phyloP scores from a whole-genome alignment of 495 filamentous ascomycete genomes.

The Lepraria neglecta region DNA sequence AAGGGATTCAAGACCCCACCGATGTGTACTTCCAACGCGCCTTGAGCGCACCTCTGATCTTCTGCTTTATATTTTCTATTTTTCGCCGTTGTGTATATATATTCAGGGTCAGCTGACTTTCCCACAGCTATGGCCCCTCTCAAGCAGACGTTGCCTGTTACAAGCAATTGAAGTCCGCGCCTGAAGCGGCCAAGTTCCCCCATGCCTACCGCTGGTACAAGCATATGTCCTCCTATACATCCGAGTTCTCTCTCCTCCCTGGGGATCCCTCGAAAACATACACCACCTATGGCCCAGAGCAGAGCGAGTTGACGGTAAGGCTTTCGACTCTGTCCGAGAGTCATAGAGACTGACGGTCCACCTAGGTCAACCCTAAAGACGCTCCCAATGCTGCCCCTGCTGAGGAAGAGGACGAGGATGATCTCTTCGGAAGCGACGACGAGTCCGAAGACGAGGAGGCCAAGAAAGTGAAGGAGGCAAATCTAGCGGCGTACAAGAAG shows the following conservation, averaged over 20 bases:
- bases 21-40: constrained; percentile 77
- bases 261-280: constrained; percentile 84
- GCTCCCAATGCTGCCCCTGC: constrained; percentile 60
- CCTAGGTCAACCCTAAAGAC: constrained; percentile 65
- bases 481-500: constrained; percentile 87
- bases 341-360: background rate
- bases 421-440: constrained; percentile 82
- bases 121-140: constrained; percentile 65
- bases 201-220: constrained; percentile 97
- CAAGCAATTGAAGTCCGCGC: constrained; percentile 74
- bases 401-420: constrained; percentile 73
- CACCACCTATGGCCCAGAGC: constrained; percentile 88
- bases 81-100: too few species aligned
- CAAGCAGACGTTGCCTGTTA: constrained; percentile 94
- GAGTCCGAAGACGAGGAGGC: constrained; percentile 86
- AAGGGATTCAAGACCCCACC: constrained; percentile 96
- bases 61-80: background rate
- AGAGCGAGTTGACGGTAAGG: constrained; percentile 53
- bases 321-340: constrained; percentile 25
- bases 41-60: constrained; percentile 74
- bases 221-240: constrained; percentile 85
- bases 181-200: constrained; percentile 80
- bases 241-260: constrained; percentile 82
- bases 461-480: constrained; percentile 72
- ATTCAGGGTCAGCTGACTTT: constrained; percentile 31